Percentiles rank a stretch among this genome's conserved stretches.
Evolutionary conservation across 2,329 filamentous ascomycete species (phyloP).

Genomic region (Hypoxylon sp.): DNA sequence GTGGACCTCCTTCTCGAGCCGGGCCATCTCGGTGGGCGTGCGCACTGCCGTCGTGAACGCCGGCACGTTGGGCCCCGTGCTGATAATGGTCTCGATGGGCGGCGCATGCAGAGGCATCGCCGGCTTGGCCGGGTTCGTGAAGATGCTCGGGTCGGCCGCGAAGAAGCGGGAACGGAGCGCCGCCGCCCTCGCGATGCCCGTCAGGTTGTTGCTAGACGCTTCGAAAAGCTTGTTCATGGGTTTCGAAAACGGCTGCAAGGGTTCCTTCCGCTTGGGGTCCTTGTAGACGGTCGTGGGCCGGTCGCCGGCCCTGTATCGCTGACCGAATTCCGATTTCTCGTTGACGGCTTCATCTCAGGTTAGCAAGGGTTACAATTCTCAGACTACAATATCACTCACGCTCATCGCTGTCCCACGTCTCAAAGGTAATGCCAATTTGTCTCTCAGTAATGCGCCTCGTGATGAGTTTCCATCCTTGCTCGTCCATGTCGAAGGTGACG

Average conservation of each 20-base stretch:
- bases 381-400: slow-evolving; percentile 36
- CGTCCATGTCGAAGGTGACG: slow-evolving; percentile 42
- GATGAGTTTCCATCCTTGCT: slow-evolving; percentile 47
- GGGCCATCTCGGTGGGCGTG: slow-evolving; percentile 56
- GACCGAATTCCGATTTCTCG: slow-evolving; percentile 35
- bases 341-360: slow-evolving; percentile 23
- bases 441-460: slow-evolving; percentile 44
- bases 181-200: slow-evolving; percentile 13
- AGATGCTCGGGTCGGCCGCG: slow-evolving; percentile 47
- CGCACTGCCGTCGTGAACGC: slow-evolving; percentile 54
- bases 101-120: slow-evolving; percentile 53
- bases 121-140: slow-evolving; percentile 49
- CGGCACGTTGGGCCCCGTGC: slow-evolving; percentile 51
- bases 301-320: slow-evolving; percentile 27
- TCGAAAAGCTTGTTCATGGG: slow-evolving; percentile 28
- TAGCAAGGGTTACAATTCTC: slow-evolving; percentile 15
- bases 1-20: slow-evolving; percentile 53
- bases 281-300: slow-evolving; percentile 16
- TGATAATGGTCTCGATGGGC: slow-evolving; percentile 53
- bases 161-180: slow-evolving; percentile 49
- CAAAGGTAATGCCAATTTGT: slow-evolving; percentile 34
- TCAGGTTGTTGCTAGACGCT: slow-evolving; percentile 30
- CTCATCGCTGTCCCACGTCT: slow-evolving; percentile 40
- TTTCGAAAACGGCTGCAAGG: slow-evolving; percentile 1
- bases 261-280: background rate